Conservation (phyloP, 192 early-diverging fungal species). For the Funneliformis geosporum region DNA sequence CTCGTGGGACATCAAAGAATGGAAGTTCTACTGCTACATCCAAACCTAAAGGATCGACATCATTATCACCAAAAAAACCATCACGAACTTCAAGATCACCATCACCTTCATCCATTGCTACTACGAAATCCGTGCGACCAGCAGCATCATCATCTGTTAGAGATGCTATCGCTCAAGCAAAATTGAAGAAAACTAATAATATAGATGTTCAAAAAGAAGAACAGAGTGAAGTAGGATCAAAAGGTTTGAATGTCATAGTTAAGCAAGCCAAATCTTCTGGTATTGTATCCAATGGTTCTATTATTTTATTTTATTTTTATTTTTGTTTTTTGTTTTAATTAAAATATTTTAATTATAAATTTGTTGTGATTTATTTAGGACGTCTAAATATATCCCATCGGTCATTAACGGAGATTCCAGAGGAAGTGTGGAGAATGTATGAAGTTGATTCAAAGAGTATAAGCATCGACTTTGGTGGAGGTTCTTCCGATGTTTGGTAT, state of each 20-base stretch:
- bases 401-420: conserved; percentile 48
- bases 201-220: not conserved
- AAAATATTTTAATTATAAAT: not conserved
- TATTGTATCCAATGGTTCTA: not conserved
- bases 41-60: not conserved
- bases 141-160: conserved; percentile 8
- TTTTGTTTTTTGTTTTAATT: not conserved
- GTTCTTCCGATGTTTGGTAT: conserved; percentile 45
- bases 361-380: conserved; percentile 35
- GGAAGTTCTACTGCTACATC: not conserved
- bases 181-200: conserved; percentile 9
- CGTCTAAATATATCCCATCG: conserved; percentile 52
- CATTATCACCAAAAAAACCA: not conserved
- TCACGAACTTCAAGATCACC: conserved; percentile 17
- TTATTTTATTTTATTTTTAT: not conserved
- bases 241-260: conserved; percentile 28
- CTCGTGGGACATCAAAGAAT: not conserved
- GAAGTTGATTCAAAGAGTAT: conserved; percentile 52
- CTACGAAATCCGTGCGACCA: not conserved
- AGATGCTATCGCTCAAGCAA: conserved; percentile 29
- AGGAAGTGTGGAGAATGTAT: conserved; percentile 60
- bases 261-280: conserved; percentile 34
- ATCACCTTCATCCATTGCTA: not conserved
- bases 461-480: conserved; percentile 48
- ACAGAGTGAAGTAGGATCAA: conserved; percentile 4